Evolutionary conservation across 106 monocot species (phyloP).

Genomic region (Phalaenopsis equestris): DNA sequence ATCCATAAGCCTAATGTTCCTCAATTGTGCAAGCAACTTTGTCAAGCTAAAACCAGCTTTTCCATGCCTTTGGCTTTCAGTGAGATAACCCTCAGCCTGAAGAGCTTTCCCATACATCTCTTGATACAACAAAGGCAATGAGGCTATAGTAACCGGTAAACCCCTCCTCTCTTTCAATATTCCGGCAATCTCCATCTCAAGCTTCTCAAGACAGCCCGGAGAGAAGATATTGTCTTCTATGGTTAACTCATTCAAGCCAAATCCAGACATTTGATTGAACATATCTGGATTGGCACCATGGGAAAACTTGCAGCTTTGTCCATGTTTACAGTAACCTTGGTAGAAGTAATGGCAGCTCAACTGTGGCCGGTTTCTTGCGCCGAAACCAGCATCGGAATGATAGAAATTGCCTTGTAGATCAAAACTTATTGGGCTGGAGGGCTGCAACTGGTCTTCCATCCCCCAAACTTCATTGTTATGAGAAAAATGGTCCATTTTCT

Average conservation of each 20-base stretch:
- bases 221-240: slow-evolving; percentile 18
- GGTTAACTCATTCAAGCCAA: slow-evolving; percentile 10
- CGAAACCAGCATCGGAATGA: background rate
- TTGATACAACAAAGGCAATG: slow-evolving; percentile 65
- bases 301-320: slow-evolving; percentile 47
- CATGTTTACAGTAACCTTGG: slow-evolving; percentile 73
- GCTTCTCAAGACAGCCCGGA: slow-evolving; percentile 38
- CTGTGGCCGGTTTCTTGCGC: background rate
- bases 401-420: background rate
- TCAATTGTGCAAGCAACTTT: slow-evolving; percentile 60
- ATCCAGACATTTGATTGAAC: background rate
- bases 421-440: background rate
- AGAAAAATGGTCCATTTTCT: background rate
- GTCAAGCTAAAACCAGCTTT: slow-evolving; percentile 76
- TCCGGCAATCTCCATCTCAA: slow-evolving; percentile 70
- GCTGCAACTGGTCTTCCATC: background rate
- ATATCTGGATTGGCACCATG: slow-evolving; percentile 30
- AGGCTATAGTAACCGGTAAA: slow-evolving; percentile 57
- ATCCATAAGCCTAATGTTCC: slow-evolving; percentile 61
- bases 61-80: slow-evolving; percentile 86
- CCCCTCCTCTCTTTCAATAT: slow-evolving; percentile 48
- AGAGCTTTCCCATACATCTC: slow-evolving; percentile 69
- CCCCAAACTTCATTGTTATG: background rate
- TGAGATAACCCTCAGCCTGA: slow-evolving; percentile 81
- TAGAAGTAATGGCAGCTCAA: slow-evolving; percentile 53